These are phyloP conservation scores for Aspergillus heteromorphus DNA, from an alignment of 495 filamentous ascomycete genomes.

Conservation along the genomic window DNA sequence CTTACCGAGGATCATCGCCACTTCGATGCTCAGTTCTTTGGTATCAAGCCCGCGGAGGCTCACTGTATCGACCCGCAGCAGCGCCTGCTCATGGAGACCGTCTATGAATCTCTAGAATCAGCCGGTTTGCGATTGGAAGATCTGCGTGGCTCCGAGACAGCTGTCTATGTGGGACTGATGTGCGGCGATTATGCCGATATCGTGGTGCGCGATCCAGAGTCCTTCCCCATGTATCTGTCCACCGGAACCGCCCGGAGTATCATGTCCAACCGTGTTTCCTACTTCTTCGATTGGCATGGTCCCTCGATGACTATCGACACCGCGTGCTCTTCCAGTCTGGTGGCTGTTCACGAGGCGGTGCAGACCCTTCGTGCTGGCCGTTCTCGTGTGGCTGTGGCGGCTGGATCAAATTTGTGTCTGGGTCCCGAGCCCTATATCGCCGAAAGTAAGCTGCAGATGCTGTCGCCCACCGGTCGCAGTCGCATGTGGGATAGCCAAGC, in stretches of 20 bases:
- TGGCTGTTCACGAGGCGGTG: constrained; percentile 25
- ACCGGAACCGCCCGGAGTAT: constrained; percentile 42
- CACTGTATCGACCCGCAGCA: constrained; percentile 38
- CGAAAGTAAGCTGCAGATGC: constrained; percentile 2
- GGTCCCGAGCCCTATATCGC: constrained; percentile 4
- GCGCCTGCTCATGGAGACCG: constrained; percentile 46
- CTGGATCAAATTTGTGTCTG: constrained; percentile 22
- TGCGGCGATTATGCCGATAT: constrained; percentile 37
- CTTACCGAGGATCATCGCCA: not conserved
- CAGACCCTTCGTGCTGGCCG: constrained; percentile 28
- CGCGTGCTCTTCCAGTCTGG: constrained; percentile 46
- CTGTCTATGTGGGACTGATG: constrained; percentile 41
- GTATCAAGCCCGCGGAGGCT: constrained; percentile 47
- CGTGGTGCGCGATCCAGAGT: constrained; percentile 29
- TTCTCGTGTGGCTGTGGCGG: constrained; percentile 19
- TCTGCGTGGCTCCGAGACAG: constrained; percentile 38
- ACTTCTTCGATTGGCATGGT: constrained; percentile 47
- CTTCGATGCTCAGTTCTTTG: constrained; percentile 50
- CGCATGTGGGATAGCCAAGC: constrained; percentile 24
- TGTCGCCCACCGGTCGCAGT: constrained; percentile 5
- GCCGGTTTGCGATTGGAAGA: constrained; percentile 30
- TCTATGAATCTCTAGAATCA: constrained; percentile 53
- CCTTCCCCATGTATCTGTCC: constrained; percentile 31
- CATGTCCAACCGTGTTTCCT: constrained; percentile 42
- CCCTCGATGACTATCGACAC: constrained; percentile 48